phyloP scores from a whole-genome alignment of 768 basidiomycete species.

The Lactarius sanguifluus region DNA sequence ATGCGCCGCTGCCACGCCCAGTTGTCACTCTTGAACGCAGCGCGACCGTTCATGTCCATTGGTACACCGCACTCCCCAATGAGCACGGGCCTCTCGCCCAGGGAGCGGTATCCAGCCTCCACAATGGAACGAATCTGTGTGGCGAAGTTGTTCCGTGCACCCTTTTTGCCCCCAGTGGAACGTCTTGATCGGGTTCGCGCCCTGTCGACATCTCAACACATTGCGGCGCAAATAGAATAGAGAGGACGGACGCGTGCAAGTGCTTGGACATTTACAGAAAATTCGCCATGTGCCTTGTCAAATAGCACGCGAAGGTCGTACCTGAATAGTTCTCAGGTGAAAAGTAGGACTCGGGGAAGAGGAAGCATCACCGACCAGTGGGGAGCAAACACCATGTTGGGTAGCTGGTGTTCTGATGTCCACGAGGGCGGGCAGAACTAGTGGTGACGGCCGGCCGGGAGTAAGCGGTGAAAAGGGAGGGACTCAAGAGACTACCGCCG shows the following conservation, averaged over 20 bases:
- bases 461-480: background rate
- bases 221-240: background rate
- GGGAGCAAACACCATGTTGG: slow-evolving; percentile 68
- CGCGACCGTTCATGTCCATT: slow-evolving; percentile 80
- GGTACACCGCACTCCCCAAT: slow-evolving; percentile 95
- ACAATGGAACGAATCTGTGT: slow-evolving; percentile 82
- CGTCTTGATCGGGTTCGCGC: slow-evolving; percentile 76
- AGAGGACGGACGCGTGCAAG: slow-evolving; percentile 65
- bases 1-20: slow-evolving; percentile 84
- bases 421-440: slow-evolving; percentile 82
- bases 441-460: background rate
- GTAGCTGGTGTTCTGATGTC: slow-evolving; percentile 61
- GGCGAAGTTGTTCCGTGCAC: slow-evolving; percentile 77
- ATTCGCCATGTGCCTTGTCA: slow-evolving; percentile 76
- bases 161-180: slow-evolving; percentile 87
- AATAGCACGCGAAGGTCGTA: slow-evolving; percentile 93
- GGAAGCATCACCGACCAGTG: slow-evolving; percentile 55
- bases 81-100: slow-evolving; percentile 82
- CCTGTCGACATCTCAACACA: slow-evolving; percentile 47
- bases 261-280: slow-evolving; percentile 92
- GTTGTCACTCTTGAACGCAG: slow-evolving; percentile 66
- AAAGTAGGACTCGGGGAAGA: slow-evolving; percentile 20
- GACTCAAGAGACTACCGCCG: background rate
- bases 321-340: slow-evolving; percentile 43
- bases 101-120: slow-evolving; percentile 58